Evolutionary conservation across 2,329 filamentous ascomycete genomes (phyloP).

Genomic region (Colletotrichum agaves): DNA sequence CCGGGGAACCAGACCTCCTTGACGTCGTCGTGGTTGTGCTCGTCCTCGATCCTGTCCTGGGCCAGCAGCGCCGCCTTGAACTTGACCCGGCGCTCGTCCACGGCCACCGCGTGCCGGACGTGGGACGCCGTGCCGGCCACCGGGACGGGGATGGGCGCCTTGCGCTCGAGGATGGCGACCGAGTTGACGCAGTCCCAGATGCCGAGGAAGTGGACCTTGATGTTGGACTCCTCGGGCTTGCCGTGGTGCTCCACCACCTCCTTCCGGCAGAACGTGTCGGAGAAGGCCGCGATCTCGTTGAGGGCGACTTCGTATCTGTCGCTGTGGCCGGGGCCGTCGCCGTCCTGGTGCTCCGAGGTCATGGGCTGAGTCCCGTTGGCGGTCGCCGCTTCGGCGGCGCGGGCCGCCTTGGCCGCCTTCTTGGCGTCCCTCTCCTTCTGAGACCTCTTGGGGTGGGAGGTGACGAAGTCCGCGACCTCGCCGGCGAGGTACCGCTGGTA

Average conservation of each 20-base stretch:
- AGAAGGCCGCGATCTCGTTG: constrained; percentile 57
- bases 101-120: constrained; percentile 63
- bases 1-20: constrained; percentile 66
- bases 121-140: constrained; percentile 54
- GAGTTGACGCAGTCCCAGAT: constrained; percentile 66
- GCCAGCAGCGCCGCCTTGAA: constrained; percentile 63
- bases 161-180: constrained; percentile 54
- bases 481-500: constrained; percentile 55
- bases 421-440: constrained; percentile 36
- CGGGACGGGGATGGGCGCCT: constrained; percentile 50
- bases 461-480: constrained; percentile 48
- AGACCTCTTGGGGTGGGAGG: constrained; percentile 36
- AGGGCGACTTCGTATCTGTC: constrained; percentile 40
- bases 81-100: constrained; percentile 65
- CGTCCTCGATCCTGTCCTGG: constrained; percentile 48
- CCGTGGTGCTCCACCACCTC: constrained; percentile 39
- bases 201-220: constrained; percentile 65
- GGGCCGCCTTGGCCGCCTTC: constrained; percentile 22
- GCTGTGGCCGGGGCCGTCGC: constrained; percentile 38
- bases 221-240: constrained; percentile 45
- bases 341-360: background rate
- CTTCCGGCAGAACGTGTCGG: constrained; percentile 59
- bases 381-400: background rate
- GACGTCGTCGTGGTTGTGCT: constrained; percentile 51
- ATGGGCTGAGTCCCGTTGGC: background rate